phyloP scores from a whole-genome alignment of 83 land plant genomes.

The Picea engelmannii region DNA sequence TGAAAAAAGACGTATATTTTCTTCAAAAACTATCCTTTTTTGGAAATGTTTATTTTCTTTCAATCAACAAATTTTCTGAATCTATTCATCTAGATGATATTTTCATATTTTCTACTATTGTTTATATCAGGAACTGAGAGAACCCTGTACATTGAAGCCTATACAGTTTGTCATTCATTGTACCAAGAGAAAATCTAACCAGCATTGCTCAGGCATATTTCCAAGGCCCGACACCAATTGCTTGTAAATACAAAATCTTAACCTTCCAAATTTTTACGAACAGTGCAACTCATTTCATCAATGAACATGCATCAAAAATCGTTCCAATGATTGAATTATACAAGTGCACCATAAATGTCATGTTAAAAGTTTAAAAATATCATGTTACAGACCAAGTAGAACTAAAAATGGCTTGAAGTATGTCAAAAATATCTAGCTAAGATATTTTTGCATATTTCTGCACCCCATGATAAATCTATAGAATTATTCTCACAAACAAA shows the following conservation, averaged over 20 bases:
- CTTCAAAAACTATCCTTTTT: no score
- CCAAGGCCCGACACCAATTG: background rate
- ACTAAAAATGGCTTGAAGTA: background rate
- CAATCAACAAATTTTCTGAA: no score
- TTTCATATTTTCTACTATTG: no score
- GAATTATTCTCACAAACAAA: no score
- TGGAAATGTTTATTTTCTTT: no score
- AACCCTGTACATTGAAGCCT: no score
- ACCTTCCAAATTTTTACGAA: background rate
- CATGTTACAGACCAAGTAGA: background rate
- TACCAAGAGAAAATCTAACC: no score
- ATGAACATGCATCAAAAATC: background rate
- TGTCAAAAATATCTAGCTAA: background rate
- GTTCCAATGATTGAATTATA: background rate
- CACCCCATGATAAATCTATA: background rate
- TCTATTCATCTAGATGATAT: no score
- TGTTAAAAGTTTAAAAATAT: background rate
- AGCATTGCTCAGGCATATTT: no score
- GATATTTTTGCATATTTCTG: background rate
- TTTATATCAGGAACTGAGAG: no score
- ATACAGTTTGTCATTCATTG: no score
- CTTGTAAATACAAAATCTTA: background rate
- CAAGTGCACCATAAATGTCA: background rate
- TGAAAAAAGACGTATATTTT: no score
- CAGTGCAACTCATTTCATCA: conserved; percentile 7